phyloP scores from a whole-genome alignment of 2,329 filamentous ascomycete species.

The Epichloe bromicola region DNA sequence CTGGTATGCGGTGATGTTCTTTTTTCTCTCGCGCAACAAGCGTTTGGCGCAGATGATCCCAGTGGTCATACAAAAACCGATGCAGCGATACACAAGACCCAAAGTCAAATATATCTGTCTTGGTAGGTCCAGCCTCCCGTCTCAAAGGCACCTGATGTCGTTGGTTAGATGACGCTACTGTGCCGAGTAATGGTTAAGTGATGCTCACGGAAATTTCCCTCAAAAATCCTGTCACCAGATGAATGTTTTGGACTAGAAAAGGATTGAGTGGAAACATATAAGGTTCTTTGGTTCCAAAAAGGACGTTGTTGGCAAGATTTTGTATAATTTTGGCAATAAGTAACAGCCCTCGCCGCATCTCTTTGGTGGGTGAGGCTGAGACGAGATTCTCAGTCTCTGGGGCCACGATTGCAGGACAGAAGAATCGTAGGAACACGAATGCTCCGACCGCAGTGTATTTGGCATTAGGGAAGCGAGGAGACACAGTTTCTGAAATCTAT shows the following conservation, averaged over 20 bases:
- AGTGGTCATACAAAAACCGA: conserved; percentile 57
- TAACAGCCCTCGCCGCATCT: conserved; percentile 54
- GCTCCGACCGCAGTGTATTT: conserved; percentile 61
- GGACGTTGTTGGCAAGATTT: conserved; percentile 58
- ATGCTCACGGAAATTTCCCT: conserved; percentile 48
- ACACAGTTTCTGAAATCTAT: conserved; percentile 49
- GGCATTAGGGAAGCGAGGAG: conserved; percentile 51
- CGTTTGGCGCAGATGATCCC: conserved; percentile 55
- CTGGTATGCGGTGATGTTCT: conserved; percentile 41
- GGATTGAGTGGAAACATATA: conserved; percentile 62
- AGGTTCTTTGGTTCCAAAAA: conserved; percentile 59
- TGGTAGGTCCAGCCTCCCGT: conserved; percentile 25
- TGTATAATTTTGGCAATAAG: conserved; percentile 61
- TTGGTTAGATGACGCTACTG: background rate
- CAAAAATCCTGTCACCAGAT: conserved; percentile 52
- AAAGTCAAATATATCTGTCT: conserved; percentile 49
- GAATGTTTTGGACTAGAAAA: conserved; percentile 56
- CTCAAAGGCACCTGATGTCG: conserved; percentile 31
- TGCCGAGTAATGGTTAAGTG: background rate
- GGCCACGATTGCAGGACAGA: conserved; percentile 59
- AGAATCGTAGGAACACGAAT: conserved; percentile 60
- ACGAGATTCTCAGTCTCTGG: conserved; percentile 57
- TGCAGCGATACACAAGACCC: conserved; percentile 58
- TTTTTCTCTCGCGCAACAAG: conserved; percentile 47
- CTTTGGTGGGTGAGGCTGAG: conserved; percentile 46